Conservation (phyloP, 2,329 filamentous ascomycete genomes). For the Diplodia seriata region DNA sequence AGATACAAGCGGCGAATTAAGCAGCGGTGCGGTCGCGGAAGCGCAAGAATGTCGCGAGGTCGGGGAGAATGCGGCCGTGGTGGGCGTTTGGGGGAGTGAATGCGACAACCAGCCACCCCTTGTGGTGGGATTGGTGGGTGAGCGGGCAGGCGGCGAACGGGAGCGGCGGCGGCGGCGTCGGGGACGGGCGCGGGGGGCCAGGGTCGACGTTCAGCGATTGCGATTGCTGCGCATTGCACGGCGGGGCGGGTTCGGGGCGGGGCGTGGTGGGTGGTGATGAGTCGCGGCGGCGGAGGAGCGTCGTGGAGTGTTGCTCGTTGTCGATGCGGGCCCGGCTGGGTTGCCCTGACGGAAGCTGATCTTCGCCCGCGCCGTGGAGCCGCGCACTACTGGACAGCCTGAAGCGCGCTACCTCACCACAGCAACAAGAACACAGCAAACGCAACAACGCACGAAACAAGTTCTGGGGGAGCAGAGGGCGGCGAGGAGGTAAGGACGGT, state of each 20-base stretch:
- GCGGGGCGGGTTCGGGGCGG: conserved; percentile 4
- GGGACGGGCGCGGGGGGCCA: conserved; percentile 24
- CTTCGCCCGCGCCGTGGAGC: conserved; percentile 28
- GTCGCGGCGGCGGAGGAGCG: conserved; percentile 16
- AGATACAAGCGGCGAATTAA: conserved; percentile 14
- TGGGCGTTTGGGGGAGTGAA: conserved; percentile 14
- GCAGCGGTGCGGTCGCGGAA: neutral
- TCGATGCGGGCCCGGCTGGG: conserved; percentile 19
- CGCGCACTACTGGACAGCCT: conserved; percentile 25
- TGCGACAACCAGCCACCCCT: conserved; percentile 33
- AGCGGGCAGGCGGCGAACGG: conserved; percentile 21
- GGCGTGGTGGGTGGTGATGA: conserved; percentile 10
- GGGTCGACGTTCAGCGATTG: conserved; percentile 25
- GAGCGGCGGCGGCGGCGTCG: conserved; percentile 21
- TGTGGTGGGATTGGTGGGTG: conserved; percentile 28
- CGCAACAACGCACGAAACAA: conserved; percentile 18
- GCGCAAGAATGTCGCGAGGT: conserved; percentile 17
- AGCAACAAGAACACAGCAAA: conserved; percentile 23
- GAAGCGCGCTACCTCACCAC: conserved; percentile 28
- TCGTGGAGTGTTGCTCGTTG: conserved; percentile 28
- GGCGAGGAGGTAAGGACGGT: conserved; percentile 27
- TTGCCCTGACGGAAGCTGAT: conserved; percentile 29
- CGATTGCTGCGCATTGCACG: conserved; percentile 29
- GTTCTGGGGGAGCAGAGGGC: conserved; percentile 17
- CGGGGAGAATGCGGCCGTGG: conserved; percentile 27